phyloP scores from a whole-genome alignment of 2,329 filamentous ascomycete species.

The Parascedosporium putredinis region DNA sequence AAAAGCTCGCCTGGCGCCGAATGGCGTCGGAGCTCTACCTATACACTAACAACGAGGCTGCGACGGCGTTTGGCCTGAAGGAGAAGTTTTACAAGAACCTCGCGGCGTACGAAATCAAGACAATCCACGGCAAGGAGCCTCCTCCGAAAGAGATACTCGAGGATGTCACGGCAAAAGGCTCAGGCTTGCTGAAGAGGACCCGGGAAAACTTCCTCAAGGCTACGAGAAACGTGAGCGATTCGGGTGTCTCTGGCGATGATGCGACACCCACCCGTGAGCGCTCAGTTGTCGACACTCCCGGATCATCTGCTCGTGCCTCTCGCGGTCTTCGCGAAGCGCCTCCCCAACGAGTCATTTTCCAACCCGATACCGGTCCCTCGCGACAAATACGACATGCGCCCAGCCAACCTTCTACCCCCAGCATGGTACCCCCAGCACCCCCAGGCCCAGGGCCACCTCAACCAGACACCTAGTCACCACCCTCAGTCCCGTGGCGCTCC shows the following conservation, averaged over 20 bases:
- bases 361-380: conserved; percentile 61
- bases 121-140: conserved; percentile 66
- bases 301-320: conserved; percentile 46
- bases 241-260: conserved; percentile 49
- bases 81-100: conserved; percentile 85
- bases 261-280: conserved; percentile 46
- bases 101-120: conserved; percentile 75
- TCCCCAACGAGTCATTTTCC: conserved; percentile 73
- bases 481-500: conserved; percentile 20
- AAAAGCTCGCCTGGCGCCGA: conserved; percentile 78
- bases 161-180: conserved; percentile 76
- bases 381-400: conserved; percentile 48
- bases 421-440: conserved; percentile 37
- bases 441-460: conserved; percentile 5
- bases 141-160: conserved; percentile 84
- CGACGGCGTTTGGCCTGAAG: conserved; percentile 80
- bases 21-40: conserved; percentile 69
- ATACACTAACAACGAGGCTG: conserved; percentile 62
- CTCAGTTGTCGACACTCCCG: conserved; percentile 37
- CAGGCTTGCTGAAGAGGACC: conserved; percentile 66
- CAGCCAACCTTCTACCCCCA: conserved; percentile 29
- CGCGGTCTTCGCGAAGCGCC: conserved; percentile 70
- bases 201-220: conserved; percentile 59
- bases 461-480: conserved; percentile 15
- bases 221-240: conserved; percentile 42